Evolutionary conservation across 257 asterid genomes (phyloP).

Genomic region (Solanum chmielewskii): DNA sequence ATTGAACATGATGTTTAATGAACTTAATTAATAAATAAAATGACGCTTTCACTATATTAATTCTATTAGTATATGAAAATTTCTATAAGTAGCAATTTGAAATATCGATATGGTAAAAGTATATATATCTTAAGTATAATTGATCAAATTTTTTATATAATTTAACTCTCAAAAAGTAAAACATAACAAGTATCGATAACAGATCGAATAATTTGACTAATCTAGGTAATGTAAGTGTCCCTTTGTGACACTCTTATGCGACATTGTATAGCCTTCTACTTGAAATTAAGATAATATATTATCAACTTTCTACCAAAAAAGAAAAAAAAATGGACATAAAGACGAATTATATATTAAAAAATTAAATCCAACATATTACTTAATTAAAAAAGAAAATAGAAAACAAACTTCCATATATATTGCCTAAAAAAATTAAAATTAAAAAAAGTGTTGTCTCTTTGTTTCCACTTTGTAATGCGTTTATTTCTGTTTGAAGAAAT

Average conservation of each 20-base stretch:
- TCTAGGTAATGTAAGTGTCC: background rate
- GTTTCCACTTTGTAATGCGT: background rate
- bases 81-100: too few relatives aligned
- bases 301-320: background rate
- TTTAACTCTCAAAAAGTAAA: too few relatives aligned
- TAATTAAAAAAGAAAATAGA: background rate
- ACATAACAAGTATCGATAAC: too few relatives aligned
- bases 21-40: background rate
- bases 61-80: too few relatives aligned
- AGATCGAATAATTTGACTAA: fast-evolving
- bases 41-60: background rate
- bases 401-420: background rate
- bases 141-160: too few relatives aligned
- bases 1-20: too few relatives aligned
- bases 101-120: fast-evolving
- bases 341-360: background rate
- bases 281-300: background rate
- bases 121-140: too few relatives aligned
- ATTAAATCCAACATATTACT: background rate
- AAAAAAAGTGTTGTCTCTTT: background rate
- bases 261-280: background rate
- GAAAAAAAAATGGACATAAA: background rate
- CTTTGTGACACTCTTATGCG: background rate
- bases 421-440: background rate
- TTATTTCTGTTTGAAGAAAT: background rate